Evolutionary conservation across 176 grass and related monocot species (phyloP).

Genomic region (Juncus inflexus): DNA sequence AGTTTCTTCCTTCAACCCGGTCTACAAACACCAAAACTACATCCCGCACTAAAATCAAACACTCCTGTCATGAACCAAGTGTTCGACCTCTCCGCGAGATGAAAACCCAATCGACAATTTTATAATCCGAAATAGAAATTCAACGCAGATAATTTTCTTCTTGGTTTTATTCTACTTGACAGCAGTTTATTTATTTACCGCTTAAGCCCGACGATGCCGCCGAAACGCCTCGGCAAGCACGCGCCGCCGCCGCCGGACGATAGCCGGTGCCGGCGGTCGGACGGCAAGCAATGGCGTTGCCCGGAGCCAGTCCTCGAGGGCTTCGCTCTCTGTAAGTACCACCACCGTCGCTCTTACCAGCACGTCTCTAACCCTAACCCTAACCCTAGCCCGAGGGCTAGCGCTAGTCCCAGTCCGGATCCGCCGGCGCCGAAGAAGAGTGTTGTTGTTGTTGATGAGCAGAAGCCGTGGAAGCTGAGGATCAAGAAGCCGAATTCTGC

Average conservation of each 20-base stretch:
- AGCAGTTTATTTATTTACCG: too few relatives aligned
- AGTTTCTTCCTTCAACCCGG: too few relatives aligned
- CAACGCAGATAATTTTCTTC: not conserved
- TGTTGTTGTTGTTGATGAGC: conserved; percentile 6
- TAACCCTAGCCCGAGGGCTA: not conserved
- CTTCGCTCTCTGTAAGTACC: conserved; percentile 72
- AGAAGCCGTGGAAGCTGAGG: conserved; percentile 26
- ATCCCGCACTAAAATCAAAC: too few relatives aligned
- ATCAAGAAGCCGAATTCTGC: conserved; percentile 18
- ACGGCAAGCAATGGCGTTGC: conserved; percentile 93
- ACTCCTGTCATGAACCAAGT: too few relatives aligned
- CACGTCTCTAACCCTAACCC: conserved; percentile 19
- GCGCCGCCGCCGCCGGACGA: conserved; percentile 50
- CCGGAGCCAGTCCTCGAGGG: conserved; percentile 44
- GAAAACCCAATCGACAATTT: conserved; percentile 6
- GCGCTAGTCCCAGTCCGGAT: not conserved
- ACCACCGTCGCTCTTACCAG: conserved; percentile 33
- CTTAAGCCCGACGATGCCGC: conserved; percentile 14
- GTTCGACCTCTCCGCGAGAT: too few relatives aligned
- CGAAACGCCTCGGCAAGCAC: conserved; percentile 34
- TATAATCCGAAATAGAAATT: conserved; percentile 3
- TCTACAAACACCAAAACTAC: too few relatives aligned
- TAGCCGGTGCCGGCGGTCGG: conserved; percentile 77
- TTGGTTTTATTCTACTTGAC: not conserved
- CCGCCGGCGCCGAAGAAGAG: not conserved